Percentiles rank a stretch among this genome's conserved stretches.
These are phyloP conservation scores for Fragaria nilgerrensis DNA, from an alignment of 306 rosid species.

Conservation along the genomic window DNA sequence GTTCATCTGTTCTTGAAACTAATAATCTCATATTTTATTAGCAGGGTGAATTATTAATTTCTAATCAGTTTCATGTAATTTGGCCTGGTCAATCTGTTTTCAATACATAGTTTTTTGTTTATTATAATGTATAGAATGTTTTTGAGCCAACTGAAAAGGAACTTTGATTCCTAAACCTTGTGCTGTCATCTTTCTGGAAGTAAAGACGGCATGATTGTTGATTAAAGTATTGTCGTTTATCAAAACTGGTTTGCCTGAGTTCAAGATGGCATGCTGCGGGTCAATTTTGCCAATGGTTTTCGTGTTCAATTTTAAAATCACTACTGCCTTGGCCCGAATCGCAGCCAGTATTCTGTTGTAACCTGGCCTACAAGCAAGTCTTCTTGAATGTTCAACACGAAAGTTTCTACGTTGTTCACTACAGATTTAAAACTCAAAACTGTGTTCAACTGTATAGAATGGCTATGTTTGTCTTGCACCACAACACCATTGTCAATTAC, in stretches of 20 bases:
- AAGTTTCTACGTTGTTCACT: not conserved
- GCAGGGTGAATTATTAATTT: too few species aligned
- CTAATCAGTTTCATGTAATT: too few species aligned
- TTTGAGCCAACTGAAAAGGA: not conserved
- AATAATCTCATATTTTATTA: too few species aligned
- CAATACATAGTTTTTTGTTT: too few species aligned
- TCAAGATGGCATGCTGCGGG: not conserved
- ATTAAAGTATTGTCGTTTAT: not conserved
- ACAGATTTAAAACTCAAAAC: too few species aligned
- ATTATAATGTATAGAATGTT: too few species aligned
- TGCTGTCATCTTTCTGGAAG: not conserved
- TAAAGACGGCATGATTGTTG: not conserved
- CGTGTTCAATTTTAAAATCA: not conserved
- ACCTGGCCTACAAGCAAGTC: not conserved
- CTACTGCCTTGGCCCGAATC: not conserved
- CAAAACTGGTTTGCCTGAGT: too few species aligned
- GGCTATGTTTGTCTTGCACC: not conserved
- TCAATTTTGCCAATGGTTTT: not conserved
- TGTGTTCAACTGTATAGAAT: not conserved
- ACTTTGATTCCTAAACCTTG: not conserved
- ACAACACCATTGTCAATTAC: not conserved
- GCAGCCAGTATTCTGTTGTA: not conserved
- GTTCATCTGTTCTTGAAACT: not conserved
- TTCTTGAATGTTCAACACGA: not conserved
- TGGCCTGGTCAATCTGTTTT: too few species aligned